phyloP scores from a whole-genome alignment of 1,284 basidiomycete species.

The Coniophora puteana region DNA sequence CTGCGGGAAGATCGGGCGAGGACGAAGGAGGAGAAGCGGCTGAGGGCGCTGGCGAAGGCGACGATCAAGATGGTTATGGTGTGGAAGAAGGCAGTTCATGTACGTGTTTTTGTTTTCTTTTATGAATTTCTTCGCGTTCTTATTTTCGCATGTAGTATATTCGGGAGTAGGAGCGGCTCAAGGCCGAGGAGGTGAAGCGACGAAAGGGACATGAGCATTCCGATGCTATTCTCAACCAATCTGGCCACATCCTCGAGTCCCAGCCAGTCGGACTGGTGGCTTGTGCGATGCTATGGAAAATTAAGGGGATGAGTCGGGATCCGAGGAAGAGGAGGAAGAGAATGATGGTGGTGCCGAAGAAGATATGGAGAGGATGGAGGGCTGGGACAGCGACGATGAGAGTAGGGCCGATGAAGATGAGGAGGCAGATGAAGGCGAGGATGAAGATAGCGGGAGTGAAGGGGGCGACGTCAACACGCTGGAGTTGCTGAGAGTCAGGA shows the following conservation, averaged over 20 bases:
- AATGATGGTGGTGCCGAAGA: slow-evolving; percentile 13
- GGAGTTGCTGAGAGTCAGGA: slow-evolving; percentile 27
- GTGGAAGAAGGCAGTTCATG: slow-evolving; percentile 90
- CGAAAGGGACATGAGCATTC: slow-evolving; percentile 79
- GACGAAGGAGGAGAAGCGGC: slow-evolving; percentile 63
- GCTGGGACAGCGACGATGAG: slow-evolving; percentile 4
- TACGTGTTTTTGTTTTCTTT: slow-evolving; percentile 43
- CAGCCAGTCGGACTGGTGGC: slow-evolving; percentile 71
- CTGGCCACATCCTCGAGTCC: slow-evolving; percentile 82
- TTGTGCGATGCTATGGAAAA: slow-evolving; percentile 33
- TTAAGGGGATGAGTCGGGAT: slow-evolving; percentile 24
- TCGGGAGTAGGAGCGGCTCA: slow-evolving; percentile 25
- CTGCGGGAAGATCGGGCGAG: slow-evolving; percentile 63
- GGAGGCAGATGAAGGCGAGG: too few relatives aligned
- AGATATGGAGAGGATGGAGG: slow-evolving; percentile 5
- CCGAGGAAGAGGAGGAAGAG: slow-evolving; percentile 12
- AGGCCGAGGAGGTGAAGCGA: slow-evolving; percentile 53
- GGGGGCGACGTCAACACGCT: slow-evolving; percentile 28
- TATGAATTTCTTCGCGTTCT: background rate
- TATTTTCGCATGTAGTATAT: slow-evolving; percentile 18
- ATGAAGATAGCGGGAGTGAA: slow-evolving; percentile 26
- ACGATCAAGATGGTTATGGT: slow-evolving; percentile 73
- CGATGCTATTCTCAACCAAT: slow-evolving; percentile 88
- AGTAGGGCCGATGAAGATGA: slow-evolving; percentile 18
- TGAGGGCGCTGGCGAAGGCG: slow-evolving; percentile 67